phyloP scores from a whole-genome alignment of 2,329 filamentous ascomycete genomes.

The Hymenoscyphus fraxineus region DNA sequence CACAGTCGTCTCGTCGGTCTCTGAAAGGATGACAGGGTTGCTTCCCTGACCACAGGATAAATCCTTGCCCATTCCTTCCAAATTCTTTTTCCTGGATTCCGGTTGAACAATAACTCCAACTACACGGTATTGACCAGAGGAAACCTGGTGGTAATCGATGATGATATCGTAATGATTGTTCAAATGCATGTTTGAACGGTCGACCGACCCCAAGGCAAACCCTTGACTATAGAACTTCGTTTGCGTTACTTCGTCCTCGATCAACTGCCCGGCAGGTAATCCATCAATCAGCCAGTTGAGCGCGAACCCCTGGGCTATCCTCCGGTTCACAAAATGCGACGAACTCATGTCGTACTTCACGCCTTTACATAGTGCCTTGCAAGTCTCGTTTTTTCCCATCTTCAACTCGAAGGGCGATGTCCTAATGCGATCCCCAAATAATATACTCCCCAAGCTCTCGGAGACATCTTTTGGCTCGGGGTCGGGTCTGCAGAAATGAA shows the following conservation, averaged over 20 bases:
- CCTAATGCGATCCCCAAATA: conserved; percentile 95
- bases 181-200: conserved; percentile 56
- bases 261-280: conserved; percentile 81
- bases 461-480: conserved; percentile 74
- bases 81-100: conserved; percentile 49
- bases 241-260: conserved; percentile 70
- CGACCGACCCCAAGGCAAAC: conserved; percentile 70
- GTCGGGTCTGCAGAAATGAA: conserved; percentile 82
- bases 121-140: conserved; percentile 70
- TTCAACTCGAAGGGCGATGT: conserved; percentile 89
- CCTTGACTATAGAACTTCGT: conserved; percentile 87
- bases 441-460: conserved; percentile 89
- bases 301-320: conserved; percentile 82
- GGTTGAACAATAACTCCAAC: conserved; percentile 90
- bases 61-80: conserved; percentile 46
- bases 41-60: conserved; percentile 57
- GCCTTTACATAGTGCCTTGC: conserved; percentile 72
- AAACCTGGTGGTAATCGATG: conserved; percentile 85
- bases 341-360: conserved; percentile 62
- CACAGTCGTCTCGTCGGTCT: conserved; percentile 62
- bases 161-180: conserved; percentile 96
- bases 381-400: conserved; percentile 84
- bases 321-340: conserved; percentile 75
- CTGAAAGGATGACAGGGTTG: conserved; percentile 59
- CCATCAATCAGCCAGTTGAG: conserved; percentile 96